Conservation (phyloP, 2,329 filamentous ascomycete species). For the Colletotrichum spaethianum region DNA sequence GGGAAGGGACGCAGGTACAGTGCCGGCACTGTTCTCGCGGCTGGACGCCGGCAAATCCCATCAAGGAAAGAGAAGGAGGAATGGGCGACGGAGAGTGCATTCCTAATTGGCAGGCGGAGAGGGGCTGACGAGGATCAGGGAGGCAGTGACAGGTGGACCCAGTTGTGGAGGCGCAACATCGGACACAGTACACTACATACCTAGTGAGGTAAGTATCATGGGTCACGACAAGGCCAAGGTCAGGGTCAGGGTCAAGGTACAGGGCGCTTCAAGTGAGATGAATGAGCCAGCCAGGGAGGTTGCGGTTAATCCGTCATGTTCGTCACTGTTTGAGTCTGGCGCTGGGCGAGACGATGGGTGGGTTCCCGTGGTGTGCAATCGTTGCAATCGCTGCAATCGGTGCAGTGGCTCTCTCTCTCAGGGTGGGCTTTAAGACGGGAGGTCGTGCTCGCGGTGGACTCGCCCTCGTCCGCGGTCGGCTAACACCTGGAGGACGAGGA, state of each 20-base stretch:
- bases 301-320: neutral
- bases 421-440: constrained; percentile 15
- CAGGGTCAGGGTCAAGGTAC: neutral
- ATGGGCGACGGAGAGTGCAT: neutral
- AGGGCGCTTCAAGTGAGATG: constrained; percentile 5
- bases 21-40: constrained; percentile 20
- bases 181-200: too few relatives aligned
- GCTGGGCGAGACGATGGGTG: neutral
- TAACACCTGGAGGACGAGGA: neutral
- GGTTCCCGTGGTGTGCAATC: neutral
- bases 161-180: neutral
- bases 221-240: neutral
- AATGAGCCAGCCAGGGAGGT: constrained; percentile 7
- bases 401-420: neutral
- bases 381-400: neutral
- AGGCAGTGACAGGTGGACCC: constrained; percentile 1
- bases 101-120: constrained; percentile 16
- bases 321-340: neutral
- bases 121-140: constrained; percentile 9
- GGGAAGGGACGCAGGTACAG: constrained; percentile 20
- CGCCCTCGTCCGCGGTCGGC: constrained; percentile 9
- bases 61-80: constrained; percentile 3
- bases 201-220: too few relatives aligned
- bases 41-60: neutral
- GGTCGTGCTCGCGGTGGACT: constrained; percentile 35